Percentiles rank a stretch among this genome's conserved stretches.
Evolutionary conservation across 2,329 filamentous ascomycete genomes (phyloP).

Genomic region (Paradendryphiella salina): DNA sequence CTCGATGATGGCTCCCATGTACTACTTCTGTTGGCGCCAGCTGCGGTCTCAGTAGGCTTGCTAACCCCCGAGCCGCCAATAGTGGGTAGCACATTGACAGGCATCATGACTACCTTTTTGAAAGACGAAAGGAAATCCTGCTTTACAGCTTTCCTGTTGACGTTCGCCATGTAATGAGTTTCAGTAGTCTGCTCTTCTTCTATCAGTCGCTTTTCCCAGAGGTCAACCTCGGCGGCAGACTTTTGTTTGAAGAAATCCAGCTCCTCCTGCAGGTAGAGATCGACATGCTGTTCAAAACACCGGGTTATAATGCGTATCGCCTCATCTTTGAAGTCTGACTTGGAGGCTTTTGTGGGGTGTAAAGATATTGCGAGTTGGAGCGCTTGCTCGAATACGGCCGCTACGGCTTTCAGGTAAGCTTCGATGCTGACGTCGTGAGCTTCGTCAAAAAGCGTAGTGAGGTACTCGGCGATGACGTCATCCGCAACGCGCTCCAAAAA

Average conservation of each 20-base stretch:
- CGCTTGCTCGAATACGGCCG: slow-evolving; percentile 84
- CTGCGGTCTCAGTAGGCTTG: slow-evolving; percentile 38
- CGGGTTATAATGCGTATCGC: slow-evolving; percentile 68
- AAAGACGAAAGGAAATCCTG: slow-evolving; percentile 95
- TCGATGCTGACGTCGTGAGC: slow-evolving; percentile 74
- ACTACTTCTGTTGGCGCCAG: slow-evolving; percentile 31
- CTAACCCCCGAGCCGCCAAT: slow-evolving; percentile 51
- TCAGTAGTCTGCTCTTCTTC: slow-evolving; percentile 90
- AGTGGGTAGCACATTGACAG: slow-evolving; percentile 83
- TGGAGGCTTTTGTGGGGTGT: slow-evolving; percentile 65
- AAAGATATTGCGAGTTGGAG: slow-evolving; percentile 75
- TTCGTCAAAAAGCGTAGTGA: slow-evolving; percentile 84
- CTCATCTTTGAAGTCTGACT: slow-evolving; percentile 64
- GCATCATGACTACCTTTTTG: slow-evolving; percentile 99
- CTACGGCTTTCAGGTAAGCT: slow-evolving; percentile 81
- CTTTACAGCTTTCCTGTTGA: slow-evolving; percentile 93
- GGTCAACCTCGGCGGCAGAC: slow-evolving; percentile 74
- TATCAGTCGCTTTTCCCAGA: slow-evolving; percentile 89
- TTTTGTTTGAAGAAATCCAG: slow-evolving; percentile 79
- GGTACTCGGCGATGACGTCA: slow-evolving; percentile 81
- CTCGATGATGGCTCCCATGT: slow-evolving; percentile 38
- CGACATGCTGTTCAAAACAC: slow-evolving; percentile 90
- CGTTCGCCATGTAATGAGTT: slow-evolving; percentile 92
- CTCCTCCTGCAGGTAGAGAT: slow-evolving; percentile 90
- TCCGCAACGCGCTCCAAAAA: slow-evolving; percentile 83